phyloP scores from a whole-genome alignment of 2,329 filamentous ascomycete genomes.

The Cladobotryum mycophilum region DNA sequence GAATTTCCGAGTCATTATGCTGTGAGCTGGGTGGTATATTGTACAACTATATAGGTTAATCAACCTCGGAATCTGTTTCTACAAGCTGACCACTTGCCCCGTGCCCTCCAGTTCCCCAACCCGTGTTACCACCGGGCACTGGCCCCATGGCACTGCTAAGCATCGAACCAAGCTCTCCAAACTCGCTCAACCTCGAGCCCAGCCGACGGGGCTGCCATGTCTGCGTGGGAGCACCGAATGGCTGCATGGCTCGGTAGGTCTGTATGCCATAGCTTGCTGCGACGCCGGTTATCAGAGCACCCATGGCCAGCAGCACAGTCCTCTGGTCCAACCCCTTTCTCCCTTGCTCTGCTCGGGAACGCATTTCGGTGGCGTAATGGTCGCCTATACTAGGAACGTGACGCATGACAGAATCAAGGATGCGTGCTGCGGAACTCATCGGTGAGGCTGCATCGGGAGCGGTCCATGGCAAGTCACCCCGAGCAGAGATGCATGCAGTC shows the following conservation, averaged over 20 bases:
- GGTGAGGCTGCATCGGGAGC: slow-evolving; percentile 16
- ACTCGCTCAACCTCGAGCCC: slow-evolving; percentile 32
- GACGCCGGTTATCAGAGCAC: slow-evolving; percentile 31
- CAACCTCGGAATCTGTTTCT: slow-evolving; percentile 31
- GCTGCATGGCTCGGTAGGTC: slow-evolving; percentile 35
- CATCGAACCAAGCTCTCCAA: slow-evolving; percentile 44
- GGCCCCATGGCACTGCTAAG: slow-evolving; percentile 30
- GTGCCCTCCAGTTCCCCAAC: neutral
- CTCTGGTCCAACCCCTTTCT: slow-evolving; percentile 28
- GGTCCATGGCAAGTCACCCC: slow-evolving; percentile 23
- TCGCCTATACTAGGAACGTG: slow-evolving; percentile 31
- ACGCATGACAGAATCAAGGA: slow-evolving; percentile 30
- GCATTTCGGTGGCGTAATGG: slow-evolving; percentile 31
- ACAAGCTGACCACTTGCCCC: slow-evolving; percentile 21
- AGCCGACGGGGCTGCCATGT: slow-evolving; percentile 32
- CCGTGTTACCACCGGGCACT: slow-evolving; percentile 7
- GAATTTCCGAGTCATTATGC: slow-evolving; percentile 1
- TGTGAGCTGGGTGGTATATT: slow-evolving; percentile 17
- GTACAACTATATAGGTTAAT: slow-evolving; percentile 17
- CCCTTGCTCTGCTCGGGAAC: slow-evolving; percentile 29
- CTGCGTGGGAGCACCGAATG: slow-evolving; percentile 40
- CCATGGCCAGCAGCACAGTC: slow-evolving; percentile 25
- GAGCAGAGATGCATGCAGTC: slow-evolving; percentile 14
- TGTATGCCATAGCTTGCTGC: slow-evolving; percentile 34
- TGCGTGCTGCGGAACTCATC: slow-evolving; percentile 22